Percentiles rank a stretch among this genome's conserved stretches.
These are phyloP conservation scores for Diaporthe sp. DNA, from an alignment of 2,329 filamentous ascomycete species.

Conservation along the genomic window DNA sequence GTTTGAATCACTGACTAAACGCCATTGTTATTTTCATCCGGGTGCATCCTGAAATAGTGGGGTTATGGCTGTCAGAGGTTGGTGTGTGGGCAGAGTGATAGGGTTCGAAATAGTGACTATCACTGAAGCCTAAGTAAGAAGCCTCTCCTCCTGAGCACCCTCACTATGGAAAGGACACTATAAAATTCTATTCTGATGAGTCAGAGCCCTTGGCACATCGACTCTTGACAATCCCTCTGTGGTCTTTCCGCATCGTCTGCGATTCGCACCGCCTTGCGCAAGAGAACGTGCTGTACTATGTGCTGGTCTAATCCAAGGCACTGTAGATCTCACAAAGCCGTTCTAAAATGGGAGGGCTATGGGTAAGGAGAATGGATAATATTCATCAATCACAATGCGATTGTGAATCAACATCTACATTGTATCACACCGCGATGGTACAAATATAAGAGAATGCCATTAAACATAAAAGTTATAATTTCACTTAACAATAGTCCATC, in stretches of 20 bases:
- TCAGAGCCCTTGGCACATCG: neutral
- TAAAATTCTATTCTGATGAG: neutral
- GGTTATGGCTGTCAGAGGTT: neutral
- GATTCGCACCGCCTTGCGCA: neutral
- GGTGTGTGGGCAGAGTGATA: neutral
- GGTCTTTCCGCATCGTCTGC: neutral
- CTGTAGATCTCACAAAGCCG: neutral
- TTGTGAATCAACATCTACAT: neutral
- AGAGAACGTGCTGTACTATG: neutral
- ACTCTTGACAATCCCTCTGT: neutral
- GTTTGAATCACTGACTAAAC: neutral
- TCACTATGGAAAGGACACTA: neutral
- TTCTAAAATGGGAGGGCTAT: neutral
- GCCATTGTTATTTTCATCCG: neutral
- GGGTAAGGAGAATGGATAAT: neutral
- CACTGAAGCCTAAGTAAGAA: neutral
- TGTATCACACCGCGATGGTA: neutral
- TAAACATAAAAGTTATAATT: neutral
- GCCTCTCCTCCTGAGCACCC: neutral
- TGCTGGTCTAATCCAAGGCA: neutral
- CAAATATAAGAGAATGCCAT: neutral
- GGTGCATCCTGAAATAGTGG: neutral
- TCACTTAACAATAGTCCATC: neutral
- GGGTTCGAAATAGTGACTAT: neutral
- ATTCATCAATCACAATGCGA: neutral